Base-by-base conservation (phyloP, 805 yeast species). In the Yamadazyma insecticola region DNA sequence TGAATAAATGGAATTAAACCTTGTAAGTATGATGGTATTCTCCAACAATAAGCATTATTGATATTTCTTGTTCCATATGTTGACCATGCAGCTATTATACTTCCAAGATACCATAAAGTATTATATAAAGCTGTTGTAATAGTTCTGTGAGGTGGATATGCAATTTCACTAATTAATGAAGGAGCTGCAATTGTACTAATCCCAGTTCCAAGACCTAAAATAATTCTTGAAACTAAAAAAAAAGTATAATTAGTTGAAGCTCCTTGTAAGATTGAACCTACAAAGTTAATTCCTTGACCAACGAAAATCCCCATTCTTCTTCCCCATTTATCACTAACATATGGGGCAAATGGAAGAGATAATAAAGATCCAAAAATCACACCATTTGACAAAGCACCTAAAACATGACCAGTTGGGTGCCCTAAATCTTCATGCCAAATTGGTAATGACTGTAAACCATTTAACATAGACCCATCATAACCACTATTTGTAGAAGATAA, bases 81-180 rank as follows among this genome's bases (percentile, higher is more conserved):
- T 11, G 28, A 17, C 68, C 74, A 66, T 16, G 72, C 68, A 5
- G 77, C 70, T 26, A 72, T 45, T 30, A 71, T 44, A 12, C 74
- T 72, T 28, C 78, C 78, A 21, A 69, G 40, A 40, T 65, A 68
- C 74, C 74, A 70, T 33, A 63, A 63, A 15, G 64, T 59, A 48
- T 72, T 72, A 53, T 61, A 72, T 30, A 63, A 50, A 10, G 74
- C 37, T 16, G 72, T 63, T 22, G 55, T 37, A 22, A 60, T 48
- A 23, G 58, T 55, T 43, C 74, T 50, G 26, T 60, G 66, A n/a
- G 48, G 41, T 14, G 78, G 78, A 41, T 57, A 72, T 1, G 76
- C 51, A n/a, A 71, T 35, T 42, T 74, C 79, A 4, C 76, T 58
- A 24, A 72, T 58, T 44, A 70, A 52, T 6, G 72, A 36, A 9